phyloP scores from a whole-genome alignment of 306 rosid genomes.

The Casuarina glauca region DNA sequence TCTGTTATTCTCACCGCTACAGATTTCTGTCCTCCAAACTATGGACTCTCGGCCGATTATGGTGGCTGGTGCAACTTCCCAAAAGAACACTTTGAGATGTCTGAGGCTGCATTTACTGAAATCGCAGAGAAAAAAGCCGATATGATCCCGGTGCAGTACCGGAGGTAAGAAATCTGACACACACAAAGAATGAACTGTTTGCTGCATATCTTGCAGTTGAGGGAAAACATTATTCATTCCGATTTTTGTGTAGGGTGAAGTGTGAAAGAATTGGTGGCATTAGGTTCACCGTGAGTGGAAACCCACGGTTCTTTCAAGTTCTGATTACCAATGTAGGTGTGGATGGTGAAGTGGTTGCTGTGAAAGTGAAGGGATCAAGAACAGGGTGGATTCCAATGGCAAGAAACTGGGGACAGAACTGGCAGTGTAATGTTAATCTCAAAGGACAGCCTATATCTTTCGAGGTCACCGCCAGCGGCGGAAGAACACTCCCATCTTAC shows the following conservation, averaged over 20 bases:
- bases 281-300: conserved; percentile 75
- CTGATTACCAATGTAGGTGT: conserved; percentile 76
- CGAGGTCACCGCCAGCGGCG: conserved; percentile 70
- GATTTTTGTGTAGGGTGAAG: conserved; percentile 64
- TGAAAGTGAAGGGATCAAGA: conserved; percentile 92
- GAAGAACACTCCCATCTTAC: conserved; percentile 81
- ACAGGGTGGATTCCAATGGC: conserved; percentile 98
- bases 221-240: conserved; percentile 6
- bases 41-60: conserved; percentile 80
- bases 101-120: conserved; percentile 74
- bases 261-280: conserved; percentile 81
- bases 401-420: conserved; percentile 88
- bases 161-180: conserved; percentile 54
- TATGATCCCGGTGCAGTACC: conserved; percentile 86
- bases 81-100: conserved; percentile 89
- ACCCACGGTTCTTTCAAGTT: conserved; percentile 70
- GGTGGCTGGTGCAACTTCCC: conserved; percentile 99
- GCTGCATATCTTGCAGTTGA: conserved; percentile 12
- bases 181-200: not conserved
- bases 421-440: conserved; percentile 85
- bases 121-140: conserved; percentile 82
- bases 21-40: conserved; percentile 95
- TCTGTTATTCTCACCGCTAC: conserved; percentile 81
- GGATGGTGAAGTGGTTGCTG: conserved; percentile 87
- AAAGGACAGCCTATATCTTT: conserved; percentile 85